phyloP scores from a whole-genome alignment of 2,329 filamentous ascomycete genomes.

The Waltergamsia citrina region DNA sequence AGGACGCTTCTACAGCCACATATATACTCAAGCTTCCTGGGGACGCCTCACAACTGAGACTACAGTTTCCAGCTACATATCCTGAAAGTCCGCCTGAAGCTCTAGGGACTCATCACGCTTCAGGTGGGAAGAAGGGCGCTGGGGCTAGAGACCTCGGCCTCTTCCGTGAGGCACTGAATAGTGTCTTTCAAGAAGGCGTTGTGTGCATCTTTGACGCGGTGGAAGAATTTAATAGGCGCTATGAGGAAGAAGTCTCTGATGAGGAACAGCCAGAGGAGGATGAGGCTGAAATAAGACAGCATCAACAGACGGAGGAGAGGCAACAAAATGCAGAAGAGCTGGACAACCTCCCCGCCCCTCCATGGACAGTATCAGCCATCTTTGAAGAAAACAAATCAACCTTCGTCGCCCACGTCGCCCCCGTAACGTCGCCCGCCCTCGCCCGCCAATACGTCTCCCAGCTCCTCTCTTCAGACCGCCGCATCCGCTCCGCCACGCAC shows the following conservation, averaged over 20 bases:
- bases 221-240: slow-evolving; percentile 53
- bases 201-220: slow-evolving; percentile 91
- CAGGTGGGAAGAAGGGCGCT: slow-evolving; percentile 62
- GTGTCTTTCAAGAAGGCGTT: slow-evolving; percentile 61
- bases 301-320: too few relatives aligned
- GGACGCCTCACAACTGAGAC: slow-evolving; percentile 44
- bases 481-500: slow-evolving; percentile 78
- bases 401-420: slow-evolving; percentile 71
- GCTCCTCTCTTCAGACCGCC: slow-evolving; percentile 73
- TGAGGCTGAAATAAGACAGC: slow-evolving; percentile 2
- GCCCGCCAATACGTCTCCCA: slow-evolving; percentile 64
- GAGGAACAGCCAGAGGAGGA: slow-evolving; percentile 11
- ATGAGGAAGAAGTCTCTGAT: slow-evolving; percentile 17
- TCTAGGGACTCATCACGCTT: slow-evolving; percentile 71
- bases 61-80: slow-evolving; percentile 66
- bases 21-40: slow-evolving; percentile 61
- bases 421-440: slow-evolving; percentile 59
- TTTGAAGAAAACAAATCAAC: slow-evolving; percentile 77
- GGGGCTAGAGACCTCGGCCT: slow-evolving; percentile 62
- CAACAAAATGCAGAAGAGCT: slow-evolving; percentile 8
- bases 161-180: slow-evolving; percentile 55
- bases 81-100: slow-evolving; percentile 65
- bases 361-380: slow-evolving; percentile 67
- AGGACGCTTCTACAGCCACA: slow-evolving; percentile 12
- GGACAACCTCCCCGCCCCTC: slow-evolving; percentile 24